phyloP scores from a whole-genome alignment of 805 yeast species.

The Yarrowia keelungensis region DNA sequence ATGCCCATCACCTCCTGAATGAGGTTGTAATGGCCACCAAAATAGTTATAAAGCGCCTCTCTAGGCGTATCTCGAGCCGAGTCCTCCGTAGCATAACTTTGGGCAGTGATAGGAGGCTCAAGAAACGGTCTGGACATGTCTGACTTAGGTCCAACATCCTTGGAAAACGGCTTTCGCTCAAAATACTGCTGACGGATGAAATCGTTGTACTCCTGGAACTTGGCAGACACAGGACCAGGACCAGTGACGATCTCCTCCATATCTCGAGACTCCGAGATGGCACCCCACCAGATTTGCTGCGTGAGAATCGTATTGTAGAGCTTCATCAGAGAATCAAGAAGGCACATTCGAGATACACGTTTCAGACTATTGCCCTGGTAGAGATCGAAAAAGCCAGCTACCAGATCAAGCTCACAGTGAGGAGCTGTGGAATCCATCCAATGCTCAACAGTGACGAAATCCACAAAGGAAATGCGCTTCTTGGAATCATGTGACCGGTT shows the following conservation, averaged over 20 bases:
- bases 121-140: background rate
- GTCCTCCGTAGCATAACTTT: background rate
- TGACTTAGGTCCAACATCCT: background rate
- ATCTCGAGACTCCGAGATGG: background rate
- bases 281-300: constrained; percentile 27
- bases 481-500: background rate
- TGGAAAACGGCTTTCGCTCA: constrained; percentile 22
- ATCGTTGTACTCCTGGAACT: constrained; percentile 28
- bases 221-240: constrained; percentile 14
- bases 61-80: background rate
- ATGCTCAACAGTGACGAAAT: constrained; percentile 21
- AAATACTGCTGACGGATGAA: constrained; percentile 1
- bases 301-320: background rate
- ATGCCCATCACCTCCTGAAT: constrained; percentile 19
- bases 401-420: constrained; percentile 15
- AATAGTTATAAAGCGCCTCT: background rate
- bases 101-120: background rate
- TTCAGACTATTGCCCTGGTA: background rate
- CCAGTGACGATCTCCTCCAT: constrained; percentile 33
- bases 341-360: background rate
- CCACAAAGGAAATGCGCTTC: background rate
- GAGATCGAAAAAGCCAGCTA: constrained; percentile 8
- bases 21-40: constrained; percentile 4
- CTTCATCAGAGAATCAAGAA: background rate
- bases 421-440: constrained; percentile 27